phyloP scores from a whole-genome alignment of 495 filamentous ascomycete species.

The Aspergillus ostianus region DNA sequence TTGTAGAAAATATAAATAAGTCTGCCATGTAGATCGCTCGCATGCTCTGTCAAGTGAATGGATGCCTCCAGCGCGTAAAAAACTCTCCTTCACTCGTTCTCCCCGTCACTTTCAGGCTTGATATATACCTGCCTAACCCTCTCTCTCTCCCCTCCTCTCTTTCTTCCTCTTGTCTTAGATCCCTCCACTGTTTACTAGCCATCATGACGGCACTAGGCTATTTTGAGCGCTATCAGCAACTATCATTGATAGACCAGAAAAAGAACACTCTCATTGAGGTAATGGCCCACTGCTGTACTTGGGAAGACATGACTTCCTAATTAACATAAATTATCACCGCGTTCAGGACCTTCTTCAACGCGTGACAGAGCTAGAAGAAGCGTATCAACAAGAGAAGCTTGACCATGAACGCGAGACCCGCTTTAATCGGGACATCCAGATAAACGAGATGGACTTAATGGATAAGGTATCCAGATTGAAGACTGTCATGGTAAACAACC shows the following conservation, averaged over 20 bases:
- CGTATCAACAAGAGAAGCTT: constrained; percentile 47
- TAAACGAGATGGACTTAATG: constrained; percentile 53
- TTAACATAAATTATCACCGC: constrained; percentile 11
- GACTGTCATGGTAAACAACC: constrained; percentile 46
- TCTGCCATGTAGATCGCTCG: neutral
- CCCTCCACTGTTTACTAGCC: neutral
- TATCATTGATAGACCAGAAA: constrained; percentile 46
- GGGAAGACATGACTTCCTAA: neutral
- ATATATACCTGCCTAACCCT: neutral
- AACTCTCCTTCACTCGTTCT: neutral
- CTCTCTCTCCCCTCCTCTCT: too few relatives aligned
- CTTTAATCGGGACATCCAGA: constrained; percentile 54
- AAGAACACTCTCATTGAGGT: constrained; percentile 57
- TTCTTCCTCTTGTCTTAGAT: neutral
- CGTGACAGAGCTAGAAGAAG: constrained; percentile 44
- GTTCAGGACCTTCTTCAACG: constrained; percentile 49
- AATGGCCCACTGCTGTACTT: constrained; percentile 15
- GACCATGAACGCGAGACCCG: constrained; percentile 55
- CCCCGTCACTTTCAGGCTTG: neutral
- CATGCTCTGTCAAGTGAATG: neutral
- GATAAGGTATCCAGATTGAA: constrained; percentile 50
- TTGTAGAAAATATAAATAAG: neutral
- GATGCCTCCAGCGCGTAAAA: too few relatives aligned
- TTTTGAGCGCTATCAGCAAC: constrained; percentile 47
- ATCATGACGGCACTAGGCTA: constrained; percentile 37